Evolutionary conservation across 129 eudicot genomes (phyloP), one percentile per base, ranked within the genome.

Genomic region (Kitagawia praeruptora): DNA sequence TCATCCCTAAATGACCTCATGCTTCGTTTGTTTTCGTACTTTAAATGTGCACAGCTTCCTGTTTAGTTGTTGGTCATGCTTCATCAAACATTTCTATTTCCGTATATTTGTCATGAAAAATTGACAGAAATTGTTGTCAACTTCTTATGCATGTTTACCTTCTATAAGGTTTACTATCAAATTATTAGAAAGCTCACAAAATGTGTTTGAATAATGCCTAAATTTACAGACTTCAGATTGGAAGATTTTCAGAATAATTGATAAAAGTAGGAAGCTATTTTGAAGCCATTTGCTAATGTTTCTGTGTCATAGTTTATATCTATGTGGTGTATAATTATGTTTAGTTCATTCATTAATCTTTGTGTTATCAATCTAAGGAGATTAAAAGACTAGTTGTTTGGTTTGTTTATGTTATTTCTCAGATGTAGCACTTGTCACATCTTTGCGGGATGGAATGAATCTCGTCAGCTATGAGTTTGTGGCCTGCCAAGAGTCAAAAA

Each of bases 381-480:
- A 45, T 37, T 19, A 48, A 46, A 46, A 48, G 34, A 37, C 49
- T 54, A 27, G 38, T 34, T 0, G 2, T 53, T 37, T 38, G 48
- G 23, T 49, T n/a, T 41, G 19, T 27, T 70, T 41, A 15, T 42
- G 56, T 44, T 74, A 74, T 80, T 40, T 14, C n/a, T 80, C 83
- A 89, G 93, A 89, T 83, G 77, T 89, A 78, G 88, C 90, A 53
- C 84, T 89, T 54, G 93, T 89, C 46, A 89, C 93, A 34, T 89
- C 90, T 28, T 82, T 89, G 85, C 76, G 90, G 56, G 93, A 89
- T 84, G 90, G 93, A 77, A 86, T 86, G 90, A 89, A 89, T 81
- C 87, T 89, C 25, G 93, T 89, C 61, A 87, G 90, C 87, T 89
- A 86, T 83, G 93, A 89, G 85, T 89, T 81, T 80, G 93, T 89